Evolutionary conservation across 495 filamentous ascomycete genomes (phyloP), one percentile per base, ranked within the genome.

Genomic region (Penicillium simplicissimum): DNA sequence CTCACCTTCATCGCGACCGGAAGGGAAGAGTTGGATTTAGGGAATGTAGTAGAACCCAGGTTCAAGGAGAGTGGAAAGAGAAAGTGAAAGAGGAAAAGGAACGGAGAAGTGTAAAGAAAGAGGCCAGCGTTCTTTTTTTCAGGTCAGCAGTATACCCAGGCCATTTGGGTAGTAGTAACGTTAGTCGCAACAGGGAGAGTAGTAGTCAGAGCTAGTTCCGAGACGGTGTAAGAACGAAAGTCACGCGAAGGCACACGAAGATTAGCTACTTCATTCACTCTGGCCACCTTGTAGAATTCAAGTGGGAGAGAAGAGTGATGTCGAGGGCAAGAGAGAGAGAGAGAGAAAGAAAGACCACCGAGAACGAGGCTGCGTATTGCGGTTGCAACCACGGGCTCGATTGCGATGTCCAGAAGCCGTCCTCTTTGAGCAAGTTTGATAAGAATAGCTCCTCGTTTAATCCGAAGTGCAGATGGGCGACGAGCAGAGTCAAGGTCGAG

Each of bases 1-100:
- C 62, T 61, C 17, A 71, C 69, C 69, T 71, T 71, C 69, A 71
- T 71, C 34, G 52, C 67, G 68, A 59, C 43, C 23, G 57, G 35
- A 38, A 49, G 43, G 42, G 52, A 25, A 40, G 42, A 51, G 52
- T 21, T 14, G 34, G 58, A 34, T 15, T 4, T 14, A 28, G n/a
- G 17, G 10, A 17, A 21, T 33, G 17, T 14, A 14, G n/a, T 19
- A 19, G 8, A 11, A 0, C 17, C 15, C 25, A 23, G 25, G 11
- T 52, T 19, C 7, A 19, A 54, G 37, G 31, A 37, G 37, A 35
- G 45, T 34, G 60, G 36, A 45, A 34, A 13, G 35, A 52, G n/a
- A 28, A 28, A 34, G 28, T 23, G 6, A 14, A 14, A 52, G n/a
- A 14, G 15, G 6, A 33, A 10, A 48, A 48, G 45, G n/a, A 48